Base-by-base conservation (phyloP, 139 green algal species). In the Zygnema circumcarinatum region DNA sequence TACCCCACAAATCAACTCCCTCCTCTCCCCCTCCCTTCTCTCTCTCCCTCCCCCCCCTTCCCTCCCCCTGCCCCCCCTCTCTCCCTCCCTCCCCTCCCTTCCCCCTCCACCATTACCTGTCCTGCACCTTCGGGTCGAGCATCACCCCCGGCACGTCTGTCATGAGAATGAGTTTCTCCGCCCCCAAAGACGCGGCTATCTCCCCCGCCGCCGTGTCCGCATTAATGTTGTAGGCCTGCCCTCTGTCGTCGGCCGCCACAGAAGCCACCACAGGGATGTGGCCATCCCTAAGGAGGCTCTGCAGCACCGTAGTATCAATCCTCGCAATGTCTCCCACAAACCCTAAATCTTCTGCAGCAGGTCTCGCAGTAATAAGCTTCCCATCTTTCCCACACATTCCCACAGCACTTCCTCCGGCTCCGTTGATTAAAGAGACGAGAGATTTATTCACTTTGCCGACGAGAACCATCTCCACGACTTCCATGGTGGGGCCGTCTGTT, bases 151-250 rank as follows among this genome's bases (percentile, higher is more conserved):
- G 88, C 31, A 92, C 88, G 39, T 92, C 88, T 25, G 97, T 99
- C 97, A 99, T 99, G 52, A 99, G 93, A 81, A 99, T 97, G 1
- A 99, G 95, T 94, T 99, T 99, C 93, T 99, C 97, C 0, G 97
- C 97, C 42, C 94, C 87, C 62, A 99, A 90, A 0, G 95, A 92
- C 2, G 96, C 96, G 0, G 97, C 97, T 76, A 98, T 95, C 94
- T 99, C 97, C 38, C 97, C 97, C 0, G 97, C 97, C 25, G 96
- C 97, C 21, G 95, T 99, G 92, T 99, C 97, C 1, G 97, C 97
- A 78, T 99, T 99, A 79, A 99, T 94, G 91, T 99, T 99, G 29
- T 99, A 94, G n/a, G 96, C 96, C 74, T 91, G 87, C 16, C 86
- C 86, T 16, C 21, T 35, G n/a, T 16, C n/a, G 52, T 98, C 94